These are phyloP conservation scores for Penicillium flavigenum DNA, from an alignment of 495 filamentous ascomycete species.

Conservation along the genomic window DNA sequence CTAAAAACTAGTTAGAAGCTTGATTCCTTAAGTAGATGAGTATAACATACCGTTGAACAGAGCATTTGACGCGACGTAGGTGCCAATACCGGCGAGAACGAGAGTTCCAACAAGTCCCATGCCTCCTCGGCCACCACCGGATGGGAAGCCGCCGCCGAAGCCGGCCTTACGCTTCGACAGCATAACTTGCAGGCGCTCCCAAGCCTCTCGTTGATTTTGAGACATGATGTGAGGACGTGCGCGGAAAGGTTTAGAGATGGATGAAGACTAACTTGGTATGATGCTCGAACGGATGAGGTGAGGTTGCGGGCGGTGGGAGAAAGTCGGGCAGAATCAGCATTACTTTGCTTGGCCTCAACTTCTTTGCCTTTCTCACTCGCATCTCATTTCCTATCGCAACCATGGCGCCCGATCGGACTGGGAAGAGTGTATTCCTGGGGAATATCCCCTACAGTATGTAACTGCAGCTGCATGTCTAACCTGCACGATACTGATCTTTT, in stretches of 20 bases:
- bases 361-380: constrained; percentile 11
- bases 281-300: constrained; percentile 28
- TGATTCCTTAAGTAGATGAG: neutral
- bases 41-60: constrained; percentile 80
- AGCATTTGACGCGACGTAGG: constrained; percentile 69
- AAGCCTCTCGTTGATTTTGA: constrained; percentile 63
- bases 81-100: constrained; percentile 63
- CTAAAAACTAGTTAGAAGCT: constrained; percentile 42
- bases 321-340: constrained; percentile 31
- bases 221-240: constrained; percentile 44
- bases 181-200: constrained; percentile 61
- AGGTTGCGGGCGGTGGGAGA: constrained; percentile 19
- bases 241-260: constrained; percentile 18
- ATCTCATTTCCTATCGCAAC: constrained; percentile 21
- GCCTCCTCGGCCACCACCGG: constrained; percentile 52
- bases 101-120: constrained; percentile 48
- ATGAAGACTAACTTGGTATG: constrained; percentile 23
- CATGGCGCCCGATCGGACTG: constrained; percentile 57
- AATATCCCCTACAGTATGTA: constrained; percentile 68
- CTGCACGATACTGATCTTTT: constrained; percentile 15
- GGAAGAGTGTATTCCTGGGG: constrained; percentile 76
- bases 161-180: constrained; percentile 54
- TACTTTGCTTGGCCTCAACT: constrained; percentile 18
- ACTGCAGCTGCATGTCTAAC: constrained; percentile 6
- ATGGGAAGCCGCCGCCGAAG: constrained; percentile 39